Evolutionary conservation across 106 monocot species (phyloP).

Genomic region (Amphibolis antarctica): DNA sequence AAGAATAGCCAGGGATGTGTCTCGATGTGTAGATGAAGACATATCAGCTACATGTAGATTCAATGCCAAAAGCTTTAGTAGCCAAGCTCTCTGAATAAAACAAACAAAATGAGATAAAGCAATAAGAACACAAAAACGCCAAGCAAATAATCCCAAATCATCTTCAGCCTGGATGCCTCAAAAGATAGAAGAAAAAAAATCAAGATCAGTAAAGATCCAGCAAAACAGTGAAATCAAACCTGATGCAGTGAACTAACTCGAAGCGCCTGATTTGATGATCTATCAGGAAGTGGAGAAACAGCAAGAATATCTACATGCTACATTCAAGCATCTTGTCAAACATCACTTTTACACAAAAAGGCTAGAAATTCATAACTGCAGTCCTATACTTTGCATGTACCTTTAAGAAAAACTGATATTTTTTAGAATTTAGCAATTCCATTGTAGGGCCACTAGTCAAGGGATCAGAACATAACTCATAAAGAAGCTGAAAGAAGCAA

Average conservation of each 20-base stretch:
- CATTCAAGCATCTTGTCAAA: background rate
- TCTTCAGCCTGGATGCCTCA: background rate
- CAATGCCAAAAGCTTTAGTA: constrained; percentile 73
- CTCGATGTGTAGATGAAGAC: constrained; percentile 43
- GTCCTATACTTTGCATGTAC: constrained; percentile 12
- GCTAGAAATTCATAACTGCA: background rate
- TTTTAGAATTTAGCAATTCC: constrained; percentile 71
- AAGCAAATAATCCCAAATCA: background rate
- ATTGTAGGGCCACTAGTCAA: constrained; percentile 54
- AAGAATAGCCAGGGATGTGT: constrained; percentile 63
- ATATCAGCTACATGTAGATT: constrained; percentile 85
- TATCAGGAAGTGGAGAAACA: constrained; percentile 66
- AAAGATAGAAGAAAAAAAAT: background rate
- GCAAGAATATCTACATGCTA: constrained; percentile 65
- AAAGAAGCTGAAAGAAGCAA: constrained; percentile 50
- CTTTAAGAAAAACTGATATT: constrained; percentile 80
- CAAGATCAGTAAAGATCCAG: background rate
- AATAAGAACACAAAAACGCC: background rate
- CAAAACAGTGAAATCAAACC: constrained; percentile 23
- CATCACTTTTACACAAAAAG: background rate
- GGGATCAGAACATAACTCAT: constrained; percentile 83
- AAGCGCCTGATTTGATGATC: constrained; percentile 57
- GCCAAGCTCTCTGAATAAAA: constrained; percentile 74
- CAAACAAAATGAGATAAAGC: constrained; percentile 5
- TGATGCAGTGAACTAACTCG: constrained; percentile 88